Percentiles rank a stretch among this genome's conserved stretches.
Evolutionary conservation across 1,284 basidiomycete species (phyloP).

Genomic region (Puccinia polysora): DNA sequence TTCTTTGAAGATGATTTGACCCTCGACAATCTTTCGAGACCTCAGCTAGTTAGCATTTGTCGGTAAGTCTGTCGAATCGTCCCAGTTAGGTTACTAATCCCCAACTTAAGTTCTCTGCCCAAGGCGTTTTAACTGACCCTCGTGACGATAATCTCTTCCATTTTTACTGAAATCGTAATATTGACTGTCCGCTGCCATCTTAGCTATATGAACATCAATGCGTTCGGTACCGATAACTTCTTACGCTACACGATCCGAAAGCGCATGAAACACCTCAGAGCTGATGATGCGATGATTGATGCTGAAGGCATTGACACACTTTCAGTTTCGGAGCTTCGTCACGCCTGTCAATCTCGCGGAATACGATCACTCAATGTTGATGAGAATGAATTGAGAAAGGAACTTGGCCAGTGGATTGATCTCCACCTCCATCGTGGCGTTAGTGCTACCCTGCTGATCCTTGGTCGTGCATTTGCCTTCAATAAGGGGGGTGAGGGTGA

Average conservation of each 20-base stretch:
- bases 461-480: conserved; percentile 91
- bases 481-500: conserved; percentile 63
- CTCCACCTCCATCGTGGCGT: conserved; percentile 78
- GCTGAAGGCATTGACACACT: conserved; percentile 83
- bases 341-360: conserved; percentile 88
- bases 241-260: conserved; percentile 86
- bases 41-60: conserved; percentile 94
- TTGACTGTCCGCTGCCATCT: background rate
- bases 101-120: background rate
- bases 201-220: conserved; percentile 90
- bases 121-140: background rate
- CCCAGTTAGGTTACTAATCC: too few species aligned
- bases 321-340: conserved; percentile 82
- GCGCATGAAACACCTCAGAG: conserved; percentile 74
- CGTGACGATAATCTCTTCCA: background rate
- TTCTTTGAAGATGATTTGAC: conserved; percentile 97
- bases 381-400: conserved; percentile 65
- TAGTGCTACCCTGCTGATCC: conserved; percentile 85
- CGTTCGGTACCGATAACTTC: conserved; percentile 98
- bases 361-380: conserved; percentile 75
- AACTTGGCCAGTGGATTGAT: conserved; percentile 88
- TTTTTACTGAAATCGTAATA: background rate
- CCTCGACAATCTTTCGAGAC: conserved; percentile 92
- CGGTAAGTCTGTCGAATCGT: too few species aligned
- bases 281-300: conserved; percentile 85